Evolutionary conservation across 1,284 basidiomycete genomes (phyloP), one percentile per base, ranked within the genome.

Genomic region (Sporisorium sorghi): DNA sequence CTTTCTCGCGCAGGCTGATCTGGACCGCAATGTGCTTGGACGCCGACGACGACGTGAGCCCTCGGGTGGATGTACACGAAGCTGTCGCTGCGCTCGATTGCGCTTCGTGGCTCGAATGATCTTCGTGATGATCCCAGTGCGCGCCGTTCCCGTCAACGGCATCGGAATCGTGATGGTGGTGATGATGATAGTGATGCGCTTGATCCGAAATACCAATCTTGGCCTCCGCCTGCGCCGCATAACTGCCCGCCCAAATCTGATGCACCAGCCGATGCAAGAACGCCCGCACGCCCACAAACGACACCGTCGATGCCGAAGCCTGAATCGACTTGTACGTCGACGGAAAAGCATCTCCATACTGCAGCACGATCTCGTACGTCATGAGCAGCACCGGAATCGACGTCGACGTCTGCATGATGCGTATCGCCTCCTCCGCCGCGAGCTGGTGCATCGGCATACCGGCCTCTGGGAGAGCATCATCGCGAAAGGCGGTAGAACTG

Each of bases 351-450:
- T 71, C 52, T 24, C 94, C 94, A 81, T 91, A 91, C 74, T 87
- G 88, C 23, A 93, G 88, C 23, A 96, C 88, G 52, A 94, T 86
- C 72, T 90, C 89, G 85, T 93, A 94, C 32, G 91, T 87, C 58
- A 97, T 90, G 78, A 93, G 90, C 68, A 93, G 90, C 15, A 88
- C 87, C 79, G 95, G 93, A 1, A 94, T 93, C 80, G 96, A 90
- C n/a, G 93, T 94, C 17, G 65, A 70, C 1, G 70, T 68, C 49
- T 77, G 66, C 60, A 77, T 67, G 49, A 78, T 61, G 15, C 61
- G 61, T 28, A 73, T 65, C n/a, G 56, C 71, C 33, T 71, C 63
- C 44, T 76, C 76, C 0, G 66, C 68, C 0, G 74, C 67, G 21
- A 73, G 23, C 44, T 72, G 75, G 17, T 67, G 65, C 73, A 70